phyloP scores from a whole-genome alignment of 192 early-diverging fungal species.

The Helicostylum pulchrum region DNA sequence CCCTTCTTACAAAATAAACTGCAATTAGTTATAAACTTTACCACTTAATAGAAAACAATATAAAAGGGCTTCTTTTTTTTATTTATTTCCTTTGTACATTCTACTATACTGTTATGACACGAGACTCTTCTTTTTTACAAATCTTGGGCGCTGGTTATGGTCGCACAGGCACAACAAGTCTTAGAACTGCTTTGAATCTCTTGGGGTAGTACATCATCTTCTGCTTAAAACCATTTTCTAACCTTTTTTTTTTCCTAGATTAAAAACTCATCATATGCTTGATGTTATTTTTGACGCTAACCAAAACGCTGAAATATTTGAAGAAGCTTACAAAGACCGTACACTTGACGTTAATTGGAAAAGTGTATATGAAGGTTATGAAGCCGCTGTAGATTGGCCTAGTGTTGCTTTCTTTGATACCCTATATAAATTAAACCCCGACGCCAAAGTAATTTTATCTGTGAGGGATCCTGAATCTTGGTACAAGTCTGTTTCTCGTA shows the following conservation, averaged over 20 bases:
- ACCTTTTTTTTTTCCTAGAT: slow-evolving; percentile 3
- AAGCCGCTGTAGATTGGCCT: slow-evolving; percentile 25
- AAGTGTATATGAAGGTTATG: slow-evolving; percentile 2
- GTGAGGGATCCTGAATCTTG: slow-evolving; percentile 18
- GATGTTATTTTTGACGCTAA: slow-evolving; percentile 11
- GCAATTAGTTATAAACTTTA: too few relatives aligned
- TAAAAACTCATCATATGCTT: slow-evolving; percentile 23
- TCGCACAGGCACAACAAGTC: too few relatives aligned
- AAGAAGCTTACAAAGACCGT: neutral
- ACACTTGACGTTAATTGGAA: slow-evolving; percentile 18
- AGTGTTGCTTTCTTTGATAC: slow-evolving; percentile 16
- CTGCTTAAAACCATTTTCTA: neutral
- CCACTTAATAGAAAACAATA: too few relatives aligned
- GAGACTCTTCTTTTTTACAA: neutral
- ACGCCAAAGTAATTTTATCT: slow-evolving; percentile 28
- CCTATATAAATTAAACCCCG: slow-evolving; percentile 19
- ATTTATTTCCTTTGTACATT: too few relatives aligned
- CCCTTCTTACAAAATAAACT: too few relatives aligned
- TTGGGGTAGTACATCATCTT: too few relatives aligned
- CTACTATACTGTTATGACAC: neutral
- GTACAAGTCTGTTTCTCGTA: slow-evolving; percentile 14
- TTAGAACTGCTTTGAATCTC: too few relatives aligned
- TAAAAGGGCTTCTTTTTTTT: too few relatives aligned
- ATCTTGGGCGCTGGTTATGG: too few relatives aligned
- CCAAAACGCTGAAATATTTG: neutral